Evolutionary conservation across 2,329 filamentous ascomycete species (phyloP).

Genomic region (Penicillium paneum): DNA sequence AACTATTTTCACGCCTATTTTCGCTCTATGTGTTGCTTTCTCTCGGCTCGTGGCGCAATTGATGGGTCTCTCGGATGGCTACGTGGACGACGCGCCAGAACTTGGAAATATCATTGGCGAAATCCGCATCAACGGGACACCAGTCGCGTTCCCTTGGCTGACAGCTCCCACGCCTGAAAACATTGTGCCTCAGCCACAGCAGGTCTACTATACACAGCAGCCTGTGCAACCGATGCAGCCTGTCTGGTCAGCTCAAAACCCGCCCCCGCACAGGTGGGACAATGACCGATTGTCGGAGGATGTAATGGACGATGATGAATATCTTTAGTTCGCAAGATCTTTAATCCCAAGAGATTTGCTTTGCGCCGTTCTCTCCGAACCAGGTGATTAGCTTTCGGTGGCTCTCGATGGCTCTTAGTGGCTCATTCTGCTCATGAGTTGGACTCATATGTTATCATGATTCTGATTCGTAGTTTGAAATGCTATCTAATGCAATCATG

Average conservation of each 20-base stretch:
- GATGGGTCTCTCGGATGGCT: conserved; percentile 44
- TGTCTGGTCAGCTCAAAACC: conserved; percentile 16
- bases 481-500: not conserved
- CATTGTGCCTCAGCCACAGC: conserved; percentile 8
- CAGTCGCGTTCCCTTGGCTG: conserved; percentile 21
- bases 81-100: conserved; percentile 33
- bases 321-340: conserved; percentile 15
- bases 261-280: conserved; percentile 7
- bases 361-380: not conserved
- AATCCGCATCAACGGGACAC: conserved; percentile 31
- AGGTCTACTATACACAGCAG: conserved; percentile 3
- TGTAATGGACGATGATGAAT: conserved; percentile 35
- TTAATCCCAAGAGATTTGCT: not conserved
- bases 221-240: conserved; percentile 3
- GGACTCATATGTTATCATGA: not conserved
- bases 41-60: conserved; percentile 34
- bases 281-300: conserved; percentile 19
- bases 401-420: not conserved
- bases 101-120: conserved; percentile 29
- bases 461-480: not conserved
- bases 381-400: not conserved
- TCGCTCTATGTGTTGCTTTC: conserved; percentile 31
- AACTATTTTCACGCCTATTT: conserved; percentile 27
- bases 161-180: conserved; percentile 14
- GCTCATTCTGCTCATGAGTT: not conserved